Base-by-base conservation (phyloP, 768 basidiomycete species). In the Lentinula aciculospora region DNA sequence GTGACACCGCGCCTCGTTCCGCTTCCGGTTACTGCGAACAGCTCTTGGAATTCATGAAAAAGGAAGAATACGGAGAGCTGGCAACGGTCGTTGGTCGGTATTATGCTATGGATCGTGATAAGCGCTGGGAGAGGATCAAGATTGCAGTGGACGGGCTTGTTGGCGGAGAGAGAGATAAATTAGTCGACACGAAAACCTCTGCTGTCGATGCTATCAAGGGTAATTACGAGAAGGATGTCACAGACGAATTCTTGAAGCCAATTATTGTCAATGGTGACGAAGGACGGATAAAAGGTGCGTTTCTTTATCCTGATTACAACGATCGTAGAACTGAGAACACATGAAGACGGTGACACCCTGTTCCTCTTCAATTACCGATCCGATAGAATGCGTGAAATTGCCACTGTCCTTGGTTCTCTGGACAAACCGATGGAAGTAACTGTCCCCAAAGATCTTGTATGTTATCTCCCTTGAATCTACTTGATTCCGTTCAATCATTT, bases 331-430 rank as follows among this genome's bases (percentile, higher is more conserved):
- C n/a, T n/a, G n/a, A n/a, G n/a, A 3, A 23, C 46, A 23, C 10
- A 36, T 21, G 7, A 62, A 92, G 92, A 93, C 58, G 80, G 76
- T 42, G 94, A 97, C 71, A 95, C 94, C 0, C 67, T 98, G 3
- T 97, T 96, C 81, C 85, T 91, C 75, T 98, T 96, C 85, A 98
- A 98, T 77, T 97, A 98, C 72, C 87, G 95, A 60, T 95, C 94
- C 0, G 94, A 98, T 70, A 87, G 95, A 54, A 92, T 98, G 89
- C 85, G 94, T 47, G 94, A 98, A 73, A 87, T 97, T 60, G 80
- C 75, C n/a, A 74, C 81, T 28, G 83, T 98, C 7, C 81, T 97
- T 54, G 94, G 94, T 19, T 70, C 86, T 3, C 83, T 85, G 3
- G 86, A 92, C 63, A 92, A 90, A 71, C 92, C 92, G 1, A 82